Percentiles rank a stretch among this genome's conserved stretches.
These are phyloP conservation scores for Kingdonia uniflora DNA, from an alignment of 164 flowering plant species.

Conservation along the genomic window DNA sequence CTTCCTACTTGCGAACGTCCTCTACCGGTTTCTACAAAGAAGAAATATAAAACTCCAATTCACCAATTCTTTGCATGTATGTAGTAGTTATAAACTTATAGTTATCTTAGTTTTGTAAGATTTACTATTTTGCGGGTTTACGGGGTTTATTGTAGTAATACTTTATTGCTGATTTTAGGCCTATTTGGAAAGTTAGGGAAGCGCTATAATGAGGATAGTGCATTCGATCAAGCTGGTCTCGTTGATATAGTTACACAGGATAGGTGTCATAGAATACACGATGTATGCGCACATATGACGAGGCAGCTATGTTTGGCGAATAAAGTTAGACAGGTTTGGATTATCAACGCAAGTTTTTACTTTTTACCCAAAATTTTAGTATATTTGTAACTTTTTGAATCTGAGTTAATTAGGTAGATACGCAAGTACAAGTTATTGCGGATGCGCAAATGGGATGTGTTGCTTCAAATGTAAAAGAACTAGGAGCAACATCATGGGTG, in stretches of 20 bases:
- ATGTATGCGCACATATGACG: constrained; percentile 22
- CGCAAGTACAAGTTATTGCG: constrained; percentile 16
- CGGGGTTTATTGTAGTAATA: no score
- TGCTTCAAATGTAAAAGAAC: constrained; percentile 20
- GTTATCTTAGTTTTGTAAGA: no score
- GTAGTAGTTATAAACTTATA: no score
- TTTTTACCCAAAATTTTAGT: no score
- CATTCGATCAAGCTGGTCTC: not conserved
- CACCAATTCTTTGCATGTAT: constrained; percentile 17
- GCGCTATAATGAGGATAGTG: not conserved
- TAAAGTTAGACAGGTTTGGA: constrained; percentile 17
- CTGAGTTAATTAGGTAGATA: constrained; percentile 16
- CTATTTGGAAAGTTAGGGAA: constrained; percentile 22
- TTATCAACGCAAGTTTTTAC: no score
- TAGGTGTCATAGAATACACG: constrained; percentile 5
- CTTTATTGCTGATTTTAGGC: constrained; percentile 9
- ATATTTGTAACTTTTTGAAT: no score
- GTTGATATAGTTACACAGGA: constrained; percentile 6
- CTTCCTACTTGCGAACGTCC: constrained; percentile 11
- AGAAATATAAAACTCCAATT: constrained; percentile 4
- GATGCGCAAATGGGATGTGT: constrained; percentile 15
- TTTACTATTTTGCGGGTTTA: no score
- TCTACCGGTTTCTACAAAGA: not conserved
- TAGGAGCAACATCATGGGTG: constrained; percentile 32
- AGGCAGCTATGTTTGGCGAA: constrained; percentile 19